These are phyloP conservation scores for Blepharisma stoltei DNA, from an alignment of 73 alveolate genomes.

Conservation along the genomic window DNA sequence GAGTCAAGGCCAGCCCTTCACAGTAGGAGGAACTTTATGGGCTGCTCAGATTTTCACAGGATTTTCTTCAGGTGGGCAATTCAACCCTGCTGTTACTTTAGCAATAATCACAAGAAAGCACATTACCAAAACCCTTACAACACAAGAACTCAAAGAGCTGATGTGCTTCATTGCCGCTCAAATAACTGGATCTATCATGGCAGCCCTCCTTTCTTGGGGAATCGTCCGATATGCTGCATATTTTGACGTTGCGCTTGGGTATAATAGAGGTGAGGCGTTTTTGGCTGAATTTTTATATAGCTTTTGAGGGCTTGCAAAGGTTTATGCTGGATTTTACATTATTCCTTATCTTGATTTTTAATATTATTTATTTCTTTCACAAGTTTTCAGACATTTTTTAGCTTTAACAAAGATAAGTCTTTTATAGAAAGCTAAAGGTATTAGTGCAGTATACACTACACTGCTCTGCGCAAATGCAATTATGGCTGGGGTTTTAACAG, in stretches of 20 bases:
- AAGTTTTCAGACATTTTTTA: too few relatives aligned
- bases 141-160: neutral
- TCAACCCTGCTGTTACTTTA: constrained; percentile 27
- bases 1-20: neutral
- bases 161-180: neutral
- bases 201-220: constrained; percentile 10
- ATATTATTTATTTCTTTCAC: too few relatives aligned
- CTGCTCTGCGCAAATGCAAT: constrained; percentile 2
- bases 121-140: neutral
- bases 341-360: too few relatives aligned
- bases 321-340: too few relatives aligned
- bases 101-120: neutral
- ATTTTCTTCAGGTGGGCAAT: constrained; percentile 26
- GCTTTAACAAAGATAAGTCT: too few relatives aligned
- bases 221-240: neutral
- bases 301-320: too few relatives aligned
- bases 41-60: constrained; percentile 27
- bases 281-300: constrained; percentile 17
- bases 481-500: constrained; percentile 10
- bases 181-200: neutral
- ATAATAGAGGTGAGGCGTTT: neutral
- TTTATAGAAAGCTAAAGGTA: too few relatives aligned
- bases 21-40: constrained; percentile 29
- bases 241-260: constrained; percentile 24
- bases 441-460: too few relatives aligned